Evolutionary conservation across 495 filamentous ascomycete species (phyloP).

Genomic region (Pyronema omphalodes): DNA sequence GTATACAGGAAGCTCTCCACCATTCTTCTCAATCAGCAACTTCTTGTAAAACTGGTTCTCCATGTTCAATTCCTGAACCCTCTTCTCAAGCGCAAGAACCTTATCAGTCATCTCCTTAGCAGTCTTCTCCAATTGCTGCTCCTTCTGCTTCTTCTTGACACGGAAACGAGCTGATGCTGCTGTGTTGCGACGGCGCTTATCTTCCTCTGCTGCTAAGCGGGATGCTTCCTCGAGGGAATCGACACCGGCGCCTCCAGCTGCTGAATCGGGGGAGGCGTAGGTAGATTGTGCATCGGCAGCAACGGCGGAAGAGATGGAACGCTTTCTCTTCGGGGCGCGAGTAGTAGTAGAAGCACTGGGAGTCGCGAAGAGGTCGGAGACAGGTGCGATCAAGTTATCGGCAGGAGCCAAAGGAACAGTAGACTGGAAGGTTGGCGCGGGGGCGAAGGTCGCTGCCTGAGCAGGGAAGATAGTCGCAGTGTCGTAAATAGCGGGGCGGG

Average conservation of each 20-base stretch:
- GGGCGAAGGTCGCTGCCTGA: no score
- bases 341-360: slow-evolving; percentile 8
- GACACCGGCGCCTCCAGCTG: slow-evolving; percentile 46
- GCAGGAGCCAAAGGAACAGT: no score
- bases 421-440: no score
- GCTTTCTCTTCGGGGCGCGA: slow-evolving; percentile 25
- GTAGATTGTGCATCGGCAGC: slow-evolving; percentile 19
- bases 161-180: slow-evolving; percentile 94
- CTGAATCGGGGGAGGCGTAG: slow-evolving; percentile 54
- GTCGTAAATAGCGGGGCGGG: no score
- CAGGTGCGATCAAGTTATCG: no score
- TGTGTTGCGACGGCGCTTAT: slow-evolving; percentile 91
- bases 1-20: slow-evolving; percentile 24
- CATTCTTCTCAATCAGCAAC: slow-evolving; percentile 82
- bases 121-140: slow-evolving; percentile 78
- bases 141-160: slow-evolving; percentile 98
- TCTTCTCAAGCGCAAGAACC: slow-evolving; percentile 54
- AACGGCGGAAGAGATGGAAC: slow-evolving; percentile 5
- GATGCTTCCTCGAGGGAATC: slow-evolving; percentile 45
- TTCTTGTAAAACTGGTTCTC: slow-evolving; percentile 97
- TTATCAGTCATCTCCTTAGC: slow-evolving; percentile 86
- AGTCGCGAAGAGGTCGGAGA: no score
- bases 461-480: no score
- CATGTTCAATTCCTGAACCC: slow-evolving; percentile 72
- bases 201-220: slow-evolving; percentile 81